Base-by-base conservation (phyloP, 768 basidiomycete species). In the Filobasidium floriforme region DNA sequence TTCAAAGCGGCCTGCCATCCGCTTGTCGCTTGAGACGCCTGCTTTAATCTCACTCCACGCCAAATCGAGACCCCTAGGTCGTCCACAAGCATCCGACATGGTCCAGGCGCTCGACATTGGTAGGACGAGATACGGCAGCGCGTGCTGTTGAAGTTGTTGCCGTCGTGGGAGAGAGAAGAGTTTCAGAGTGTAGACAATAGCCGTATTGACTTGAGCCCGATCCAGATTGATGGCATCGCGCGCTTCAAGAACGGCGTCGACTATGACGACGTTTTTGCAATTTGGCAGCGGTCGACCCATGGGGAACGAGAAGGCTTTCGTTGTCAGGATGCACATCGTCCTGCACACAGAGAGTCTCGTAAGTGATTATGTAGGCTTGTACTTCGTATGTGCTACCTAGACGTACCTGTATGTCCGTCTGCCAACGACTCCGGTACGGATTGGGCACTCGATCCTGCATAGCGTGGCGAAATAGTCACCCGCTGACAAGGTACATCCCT, bases 301-400 rank as follows among this genome's bases (percentile, higher is more conserved):
- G 24, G 54, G 54, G 2, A 57, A 19, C 24, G 19, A n/a, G 29
- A 57, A 57, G 54, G 6, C 24, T 7, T 32, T 28, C 3, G n/a
- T n/a, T 15, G 54, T 57, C 12, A 57, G n/a, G 22, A 57, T 57
- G 54, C 54, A 57, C 22, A 57, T 28, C 7, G 54, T 57, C 22
- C 54, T 6, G 54, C 12, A 51, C 18, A 57, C n/a, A n/a, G n/a
- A n/a, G n/a, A n/a, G n/a, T n/a, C n/a, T n/a, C n/a, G n/a, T n/a
- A n/a, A n/a, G n/a, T n/a, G n/a, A n/a, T n/a, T n/a, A n/a, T n/a
- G n/a, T n/a, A n/a, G n/a, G n/a, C n/a, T n/a, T n/a, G n/a, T n/a
- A n/a, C n/a, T n/a, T n/a, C n/a, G n/a, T n/a, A n/a, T n/a, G n/a
- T n/a, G n/a, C n/a, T n/a, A n/a, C n/a, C n/a, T n/a, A n/a, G n/a